Evolutionary conservation across 148 eudicot species (phyloP).

Genomic region (Limonium bicolor): DNA sequence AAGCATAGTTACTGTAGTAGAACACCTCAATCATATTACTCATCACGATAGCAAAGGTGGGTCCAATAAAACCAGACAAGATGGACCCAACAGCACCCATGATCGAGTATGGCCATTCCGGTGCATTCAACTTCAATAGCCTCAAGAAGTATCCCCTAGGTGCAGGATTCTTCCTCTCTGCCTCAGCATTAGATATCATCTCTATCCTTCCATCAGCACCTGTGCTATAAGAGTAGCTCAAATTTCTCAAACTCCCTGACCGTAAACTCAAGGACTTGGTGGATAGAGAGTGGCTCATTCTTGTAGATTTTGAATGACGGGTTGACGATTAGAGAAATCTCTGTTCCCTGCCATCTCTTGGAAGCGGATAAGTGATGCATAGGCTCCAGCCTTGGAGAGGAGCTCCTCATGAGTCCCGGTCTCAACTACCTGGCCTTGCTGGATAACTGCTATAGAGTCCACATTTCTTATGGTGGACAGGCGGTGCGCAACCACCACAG

Average conservation of each 20-base stretch:
- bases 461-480: constrained; percentile 91
- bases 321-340: constrained; percentile 86
- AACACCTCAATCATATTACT: constrained; percentile 99
- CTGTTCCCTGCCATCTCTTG: constrained; percentile 96
- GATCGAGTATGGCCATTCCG: constrained; percentile 97
- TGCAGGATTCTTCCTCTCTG: constrained; percentile 77
- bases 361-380: constrained; percentile 80
- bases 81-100: constrained; percentile 95
- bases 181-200: constrained; percentile 91
- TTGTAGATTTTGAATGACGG: constrained; percentile 58
- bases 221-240: constrained; percentile 90
- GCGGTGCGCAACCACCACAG: constrained; percentile 96
- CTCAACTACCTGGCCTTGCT: constrained; percentile 89
- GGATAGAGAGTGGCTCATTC: constrained; percentile 73
- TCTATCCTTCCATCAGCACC: constrained; percentile 93
- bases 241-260: constrained; percentile 84
- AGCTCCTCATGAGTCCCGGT: constrained; percentile 93
- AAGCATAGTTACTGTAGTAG: constrained; percentile 55
- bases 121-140: constrained; percentile 80
- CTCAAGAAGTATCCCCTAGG: constrained; percentile 66
- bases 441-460: constrained; percentile 79
- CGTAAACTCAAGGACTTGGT: constrained; percentile 94
- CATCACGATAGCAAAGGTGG: constrained; percentile 95
- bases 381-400: constrained; percentile 72
- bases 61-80: constrained; percentile 92